Conservation (phyloP, 441 rosid species). For the Corymbia citriodora region DNA sequence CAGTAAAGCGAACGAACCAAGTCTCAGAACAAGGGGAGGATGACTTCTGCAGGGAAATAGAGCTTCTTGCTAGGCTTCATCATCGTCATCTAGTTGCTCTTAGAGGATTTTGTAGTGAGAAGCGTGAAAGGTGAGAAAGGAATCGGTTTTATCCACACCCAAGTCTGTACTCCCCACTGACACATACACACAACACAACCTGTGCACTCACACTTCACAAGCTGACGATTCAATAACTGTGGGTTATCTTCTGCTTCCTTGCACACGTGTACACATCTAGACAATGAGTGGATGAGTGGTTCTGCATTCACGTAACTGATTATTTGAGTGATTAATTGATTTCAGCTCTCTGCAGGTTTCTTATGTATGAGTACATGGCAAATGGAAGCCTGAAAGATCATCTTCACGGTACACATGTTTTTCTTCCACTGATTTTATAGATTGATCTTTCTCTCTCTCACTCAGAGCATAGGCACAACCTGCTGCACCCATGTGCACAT, state of each 20-base stretch:
- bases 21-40: slow-evolving; percentile 68
- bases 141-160: neutral
- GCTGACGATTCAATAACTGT: neutral
- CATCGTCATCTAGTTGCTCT: slow-evolving; percentile 94
- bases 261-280: neutral
- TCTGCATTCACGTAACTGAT: neutral
- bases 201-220: neutral
- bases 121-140: slow-evolving; percentile 52
- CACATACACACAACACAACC: neutral
- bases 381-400: slow-evolving; percentile 93
- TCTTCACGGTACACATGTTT: slow-evolving; percentile 63
- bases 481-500: neutral
- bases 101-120: slow-evolving; percentile 80
- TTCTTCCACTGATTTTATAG: neutral
- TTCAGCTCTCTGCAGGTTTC: slow-evolving; percentile 52
- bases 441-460: neutral
- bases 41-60: slow-evolving; percentile 85
- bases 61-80: slow-evolving; percentile 90
- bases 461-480: neutral
- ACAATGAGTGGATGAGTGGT: neutral
- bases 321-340: neutral
- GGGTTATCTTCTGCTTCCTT: neutral
- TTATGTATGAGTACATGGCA: slow-evolving; percentile 84
- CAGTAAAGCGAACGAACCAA: slow-evolving; percentile 79
- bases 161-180: neutral